Evolutionary conservation across 768 basidiomycete genomes (phyloP).

Genomic region (Pleurotus djamor): DNA sequence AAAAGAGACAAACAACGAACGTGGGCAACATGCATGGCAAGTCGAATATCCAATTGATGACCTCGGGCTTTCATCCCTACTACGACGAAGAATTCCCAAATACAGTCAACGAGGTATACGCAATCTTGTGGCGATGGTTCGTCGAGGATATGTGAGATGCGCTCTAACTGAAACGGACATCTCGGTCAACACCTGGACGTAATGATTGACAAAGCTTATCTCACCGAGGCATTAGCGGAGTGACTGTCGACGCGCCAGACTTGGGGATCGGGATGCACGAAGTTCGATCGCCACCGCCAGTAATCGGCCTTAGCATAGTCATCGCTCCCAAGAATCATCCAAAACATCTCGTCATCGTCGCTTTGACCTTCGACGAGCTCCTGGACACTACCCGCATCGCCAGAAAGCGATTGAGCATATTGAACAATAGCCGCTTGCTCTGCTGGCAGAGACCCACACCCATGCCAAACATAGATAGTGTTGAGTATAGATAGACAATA

Average conservation of each 20-base stretch:
- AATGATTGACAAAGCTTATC: slow-evolving; percentile 31
- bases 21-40: slow-evolving; percentile 57
- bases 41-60: slow-evolving; percentile 53
- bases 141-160: slow-evolving; percentile 40
- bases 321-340: slow-evolving; percentile 81
- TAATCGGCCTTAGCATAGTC: slow-evolving; percentile 78
- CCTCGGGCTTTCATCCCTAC: slow-evolving; percentile 68
- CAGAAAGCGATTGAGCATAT: slow-evolving; percentile 53
- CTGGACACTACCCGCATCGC: slow-evolving; percentile 33
- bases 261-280: slow-evolving; percentile 40
- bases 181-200: too few species aligned
- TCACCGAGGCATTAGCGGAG: too few species aligned
- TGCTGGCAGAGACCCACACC: slow-evolving; percentile 56
- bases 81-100: slow-evolving; percentile 79
- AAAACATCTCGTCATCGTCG: slow-evolving; percentile 77
- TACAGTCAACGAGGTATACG: slow-evolving; percentile 70
- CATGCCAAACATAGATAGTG: slow-evolving; percentile 80
- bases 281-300: slow-evolving; percentile 68
- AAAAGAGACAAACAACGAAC: slow-evolving; percentile 31
- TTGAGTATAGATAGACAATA: slow-evolving; percentile 74
- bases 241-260: slow-evolving; percentile 42
- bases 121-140: slow-evolving; percentile 35
- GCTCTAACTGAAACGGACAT: slow-evolving; percentile 35
- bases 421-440: slow-evolving; percentile 63
- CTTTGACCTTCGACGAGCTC: slow-evolving; percentile 67